A percentile compares a stretch with the other conserved stretches of the same genome.
Evolutionary conservation across 177 flowering plant species (phyloP).

Genomic region (Vitis hybrid): DNA sequence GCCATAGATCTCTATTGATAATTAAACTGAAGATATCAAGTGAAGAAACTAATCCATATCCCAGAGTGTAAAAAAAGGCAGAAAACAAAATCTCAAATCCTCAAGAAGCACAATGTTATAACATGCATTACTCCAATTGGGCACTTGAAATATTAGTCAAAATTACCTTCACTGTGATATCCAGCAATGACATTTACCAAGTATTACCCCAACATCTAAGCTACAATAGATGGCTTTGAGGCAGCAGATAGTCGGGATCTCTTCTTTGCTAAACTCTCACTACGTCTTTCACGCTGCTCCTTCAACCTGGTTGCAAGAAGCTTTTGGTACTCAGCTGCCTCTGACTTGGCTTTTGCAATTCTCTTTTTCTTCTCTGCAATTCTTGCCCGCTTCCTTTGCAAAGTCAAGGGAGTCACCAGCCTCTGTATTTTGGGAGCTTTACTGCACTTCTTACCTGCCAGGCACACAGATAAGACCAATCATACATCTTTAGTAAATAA

Average conservation of each 20-base stretch:
- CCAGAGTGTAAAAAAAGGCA: too few species aligned
- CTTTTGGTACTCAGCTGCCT: constrained; percentile 51
- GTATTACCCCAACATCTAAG: constrained; percentile 9
- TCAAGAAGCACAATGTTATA: too few species aligned
- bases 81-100: too few species aligned
- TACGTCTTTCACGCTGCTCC: constrained; percentile 43
- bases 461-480: neutral
- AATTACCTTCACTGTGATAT: too few species aligned
- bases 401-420: constrained; percentile 41
- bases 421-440: constrained; percentile 53
- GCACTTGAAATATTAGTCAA: too few species aligned
- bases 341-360: constrained; percentile 44
- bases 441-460: constrained; percentile 40
- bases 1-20: too few species aligned
- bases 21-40: too few species aligned
- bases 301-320: constrained; percentile 45
- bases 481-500: neutral
- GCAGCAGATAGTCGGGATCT: constrained; percentile 48
- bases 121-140: too few species aligned
- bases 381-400: constrained; percentile 44
- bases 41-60: too few species aligned
- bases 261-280: constrained; percentile 46
- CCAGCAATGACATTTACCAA: too few species aligned
- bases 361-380: constrained; percentile 48
- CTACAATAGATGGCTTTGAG: constrained; percentile 38